Base-by-base conservation (phyloP, 2,329 filamentous ascomycete genomes). In the Elsinoe australis region DNA sequence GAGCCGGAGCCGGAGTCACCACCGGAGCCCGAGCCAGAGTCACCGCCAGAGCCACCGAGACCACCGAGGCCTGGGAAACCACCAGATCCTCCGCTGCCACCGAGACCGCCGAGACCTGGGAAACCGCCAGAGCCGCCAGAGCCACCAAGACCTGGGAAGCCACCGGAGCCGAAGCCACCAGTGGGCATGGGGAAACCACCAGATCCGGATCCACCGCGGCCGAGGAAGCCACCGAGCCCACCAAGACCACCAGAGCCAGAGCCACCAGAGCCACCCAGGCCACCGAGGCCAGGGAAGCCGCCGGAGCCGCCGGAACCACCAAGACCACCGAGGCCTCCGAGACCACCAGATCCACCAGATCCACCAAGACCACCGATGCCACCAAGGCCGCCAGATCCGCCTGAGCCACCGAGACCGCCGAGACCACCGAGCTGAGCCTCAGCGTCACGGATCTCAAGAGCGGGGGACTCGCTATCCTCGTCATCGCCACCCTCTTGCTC, bases 401-500 rank as follows among this genome's bases (percentile, higher is more conserved):
- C 33, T 19, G 18, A 36, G 4, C 35, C 35, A 22, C 35, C 35
- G 24, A 24, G 35, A 24, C 18, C 35, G 9, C 35, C 35, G 15
- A 44, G 39, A 10, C 39, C 39, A 18, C 39, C 39, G 14, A 44
- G 26, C 22, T 44, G 39, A 18, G 39, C 39, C 22, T 44, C 39
- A 18, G 39, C 39, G 31, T 44, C 39, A 31, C 39, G 22, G 7
- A 22, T 22, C 39, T 31, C 8, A 9, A 44, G 22, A n/a, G 24
- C 26, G 7, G 39, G 39, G 10, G 8, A 10, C n/a, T 15, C 39
- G 21, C 9, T 14, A 24, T 17, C 26, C 14, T 31, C 39, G 3
- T 21, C 38, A 5, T 19, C 39, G 7, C 9, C n/a, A 8, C 39
- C 39, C 24, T 44, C 39, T 14, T 22, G 39, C 39, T 44, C 39